Conservation (phyloP, 2,329 filamentous ascomycete species). For the Monosporascus sp. region DNA sequence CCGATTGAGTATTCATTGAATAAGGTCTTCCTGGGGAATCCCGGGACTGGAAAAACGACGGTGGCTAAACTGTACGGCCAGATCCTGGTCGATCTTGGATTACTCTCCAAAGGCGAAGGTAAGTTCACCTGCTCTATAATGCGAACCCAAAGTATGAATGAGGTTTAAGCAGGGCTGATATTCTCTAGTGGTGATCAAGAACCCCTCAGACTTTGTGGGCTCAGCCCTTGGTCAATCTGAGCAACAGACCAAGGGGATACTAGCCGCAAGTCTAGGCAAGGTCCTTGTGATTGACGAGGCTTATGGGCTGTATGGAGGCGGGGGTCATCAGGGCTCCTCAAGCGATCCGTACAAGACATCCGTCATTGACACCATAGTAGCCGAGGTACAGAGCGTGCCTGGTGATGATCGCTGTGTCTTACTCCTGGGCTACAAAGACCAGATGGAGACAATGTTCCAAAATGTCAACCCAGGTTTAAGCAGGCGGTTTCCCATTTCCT, state of each 20-base stretch:
- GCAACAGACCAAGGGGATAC: conserved; percentile 51
- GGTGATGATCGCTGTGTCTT: conserved; percentile 60
- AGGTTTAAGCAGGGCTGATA: background rate
- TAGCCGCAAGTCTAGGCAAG: conserved; percentile 49
- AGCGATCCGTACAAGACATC: conserved; percentile 4
- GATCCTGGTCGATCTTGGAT: conserved; percentile 62
- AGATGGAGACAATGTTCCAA: conserved; percentile 57
- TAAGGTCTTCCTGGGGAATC: conserved; percentile 63
- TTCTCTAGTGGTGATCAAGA: conserved; percentile 47
- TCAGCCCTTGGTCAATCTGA: conserved; percentile 49
- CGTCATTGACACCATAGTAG: conserved; percentile 56
- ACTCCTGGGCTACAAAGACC: conserved; percentile 54
- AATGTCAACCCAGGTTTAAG: conserved; percentile 55
- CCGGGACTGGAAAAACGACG: conserved; percentile 72
- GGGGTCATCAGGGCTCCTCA: conserved; percentile 8
- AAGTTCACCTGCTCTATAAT: conserved; percentile 11
- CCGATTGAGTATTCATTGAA: conserved; percentile 60
- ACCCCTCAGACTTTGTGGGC: conserved; percentile 55
- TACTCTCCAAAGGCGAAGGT: conserved; percentile 65
- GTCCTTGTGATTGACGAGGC: conserved; percentile 61
- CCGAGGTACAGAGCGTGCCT: conserved; percentile 53
- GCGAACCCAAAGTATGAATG: background rate
- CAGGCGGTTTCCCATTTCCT: conserved; percentile 50
- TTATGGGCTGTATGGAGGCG: conserved; percentile 42
- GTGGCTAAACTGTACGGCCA: conserved; percentile 68